phyloP scores from a whole-genome alignment of 2,329 filamentous ascomycete genomes.

The Nothophoma quercina region DNA sequence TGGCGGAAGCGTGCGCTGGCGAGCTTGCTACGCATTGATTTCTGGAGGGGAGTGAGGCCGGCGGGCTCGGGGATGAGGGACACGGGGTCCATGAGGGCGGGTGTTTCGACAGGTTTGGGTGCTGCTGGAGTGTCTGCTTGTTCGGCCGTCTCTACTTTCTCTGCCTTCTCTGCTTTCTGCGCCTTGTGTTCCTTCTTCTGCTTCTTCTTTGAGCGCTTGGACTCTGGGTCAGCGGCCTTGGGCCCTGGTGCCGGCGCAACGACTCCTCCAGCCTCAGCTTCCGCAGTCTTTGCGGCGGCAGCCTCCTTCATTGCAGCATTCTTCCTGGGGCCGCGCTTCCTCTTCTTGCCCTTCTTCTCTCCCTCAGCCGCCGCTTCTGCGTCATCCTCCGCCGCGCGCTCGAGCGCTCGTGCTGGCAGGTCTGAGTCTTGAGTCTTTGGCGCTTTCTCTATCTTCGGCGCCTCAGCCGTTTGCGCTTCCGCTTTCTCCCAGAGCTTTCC shows the following conservation, averaged over 20 bases:
- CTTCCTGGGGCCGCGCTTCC: slow-evolving; percentile 36
- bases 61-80: slow-evolving; percentile 49
- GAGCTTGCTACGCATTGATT: slow-evolving; percentile 93
- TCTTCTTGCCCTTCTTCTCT: slow-evolving; percentile 49
- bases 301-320: slow-evolving; percentile 34
- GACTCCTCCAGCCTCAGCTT: slow-evolving; percentile 24
- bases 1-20: slow-evolving; percentile 95
- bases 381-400: slow-evolving; percentile 60
- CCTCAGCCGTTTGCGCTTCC: slow-evolving; percentile 59
- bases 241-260: slow-evolving; percentile 25
- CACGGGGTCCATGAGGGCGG: slow-evolving; percentile 39
- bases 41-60: slow-evolving; percentile 90
- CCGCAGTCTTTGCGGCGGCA: slow-evolving; percentile 29
- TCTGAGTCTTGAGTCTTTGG: not conserved
- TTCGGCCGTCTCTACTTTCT: not conserved
- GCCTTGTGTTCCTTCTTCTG: slow-evolving; percentile 44
- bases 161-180: slow-evolving; percentile 17
- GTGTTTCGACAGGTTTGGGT: slow-evolving; percentile 29
- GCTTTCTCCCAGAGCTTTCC: slow-evolving; percentile 52
- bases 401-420: slow-evolving; percentile 45
- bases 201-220: slow-evolving; percentile 47
- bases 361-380: slow-evolving; percentile 34
- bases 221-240: slow-evolving; percentile 25
- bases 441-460: slow-evolving; percentile 14
- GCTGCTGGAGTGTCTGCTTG: not conserved